Percentiles rank a stretch among this genome's conserved stretches.
Conservation (phyloP, 306 rosid species). For the Senna siamea region DNA sequence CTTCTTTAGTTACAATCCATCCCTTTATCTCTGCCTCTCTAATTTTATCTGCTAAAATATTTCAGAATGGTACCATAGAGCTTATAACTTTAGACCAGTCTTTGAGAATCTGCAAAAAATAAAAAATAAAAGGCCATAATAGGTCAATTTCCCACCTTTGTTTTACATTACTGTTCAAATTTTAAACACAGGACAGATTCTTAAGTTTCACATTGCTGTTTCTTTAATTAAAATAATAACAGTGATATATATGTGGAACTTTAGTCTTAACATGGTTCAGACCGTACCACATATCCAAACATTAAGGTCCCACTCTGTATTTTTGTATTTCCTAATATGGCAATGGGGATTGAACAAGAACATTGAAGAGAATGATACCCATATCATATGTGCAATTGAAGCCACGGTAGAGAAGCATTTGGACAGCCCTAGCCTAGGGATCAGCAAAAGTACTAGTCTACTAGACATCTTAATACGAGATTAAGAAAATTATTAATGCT, state of each 20-base stretch:
- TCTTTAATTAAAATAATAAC: conserved; percentile 21
- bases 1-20: too few species aligned
- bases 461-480: neutral
- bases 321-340: conserved; percentile 44
- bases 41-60: too few species aligned
- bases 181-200: conserved; percentile 29
- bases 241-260: too few species aligned
- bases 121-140: neutral
- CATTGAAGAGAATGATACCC: neutral
- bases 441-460: conserved; percentile 27
- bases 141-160: conserved; percentile 28
- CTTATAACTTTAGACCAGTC: conserved; percentile 67
- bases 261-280: conserved; percentile 46
- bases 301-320: conserved; percentile 40
- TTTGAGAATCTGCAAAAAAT: conserved; percentile 53
- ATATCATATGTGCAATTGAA: conserved; percentile 20
- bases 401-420: too few species aligned
- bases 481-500: neutral
- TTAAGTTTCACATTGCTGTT: neutral
- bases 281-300: conserved; percentile 53
- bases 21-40: too few species aligned
- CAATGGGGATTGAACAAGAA: conserved; percentile 22
- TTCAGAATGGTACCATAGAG: conserved; percentile 29
- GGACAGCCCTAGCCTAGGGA: too few species aligned
- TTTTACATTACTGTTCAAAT: conserved; percentile 35